Percentiles rank a stretch among this genome's conserved stretches.
These are phyloP conservation scores for Nasturtium officinale DNA, from an alignment of 345 rosid species.

Conservation along the genomic window DNA sequence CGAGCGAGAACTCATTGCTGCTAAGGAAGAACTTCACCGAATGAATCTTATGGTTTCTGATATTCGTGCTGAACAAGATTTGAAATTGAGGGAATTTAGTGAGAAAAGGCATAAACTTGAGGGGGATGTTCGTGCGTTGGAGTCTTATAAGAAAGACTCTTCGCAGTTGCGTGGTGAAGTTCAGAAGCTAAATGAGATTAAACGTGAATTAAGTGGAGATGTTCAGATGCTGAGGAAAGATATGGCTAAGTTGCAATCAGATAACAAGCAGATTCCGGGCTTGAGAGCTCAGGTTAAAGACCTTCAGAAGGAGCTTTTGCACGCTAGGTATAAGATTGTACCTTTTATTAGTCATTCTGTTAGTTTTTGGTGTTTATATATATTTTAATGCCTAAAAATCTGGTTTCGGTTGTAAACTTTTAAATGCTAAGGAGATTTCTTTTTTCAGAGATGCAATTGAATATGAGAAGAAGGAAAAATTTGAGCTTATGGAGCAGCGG, in stretches of 20 bases:
- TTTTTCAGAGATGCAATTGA: conserved; percentile 67
- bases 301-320: conserved; percentile 88
- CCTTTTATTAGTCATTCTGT: conserved; percentile 12
- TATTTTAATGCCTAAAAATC: background rate
- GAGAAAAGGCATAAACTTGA: conserved; percentile 86
- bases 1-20: conserved; percentile 72
- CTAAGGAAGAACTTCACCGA: conserved; percentile 88
- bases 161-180: conserved; percentile 67
- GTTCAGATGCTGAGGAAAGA: conserved; percentile 78
- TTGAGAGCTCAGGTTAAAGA: conserved; percentile 70
- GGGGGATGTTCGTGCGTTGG: conserved; percentile 79
- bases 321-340: conserved; percentile 61
- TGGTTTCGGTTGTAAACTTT: background rate
- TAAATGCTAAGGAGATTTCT: background rate
- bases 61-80: conserved; percentile 71
- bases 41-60: conserved; percentile 67
- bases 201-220: conserved; percentile 72
- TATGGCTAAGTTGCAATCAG: conserved; percentile 61
- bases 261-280: conserved; percentile 73
- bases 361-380: background rate
- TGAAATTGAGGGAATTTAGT: conserved; percentile 66
- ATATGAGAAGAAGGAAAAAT: conserved; percentile 90
- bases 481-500: conserved; percentile 90
- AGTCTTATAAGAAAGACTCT: conserved; percentile 78
- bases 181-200: conserved; percentile 67